These are phyloP conservation scores for Fistulinella prunicolor DNA, from an alignment of 768 basidiomycete genomes.

Conservation along the genomic window DNA sequence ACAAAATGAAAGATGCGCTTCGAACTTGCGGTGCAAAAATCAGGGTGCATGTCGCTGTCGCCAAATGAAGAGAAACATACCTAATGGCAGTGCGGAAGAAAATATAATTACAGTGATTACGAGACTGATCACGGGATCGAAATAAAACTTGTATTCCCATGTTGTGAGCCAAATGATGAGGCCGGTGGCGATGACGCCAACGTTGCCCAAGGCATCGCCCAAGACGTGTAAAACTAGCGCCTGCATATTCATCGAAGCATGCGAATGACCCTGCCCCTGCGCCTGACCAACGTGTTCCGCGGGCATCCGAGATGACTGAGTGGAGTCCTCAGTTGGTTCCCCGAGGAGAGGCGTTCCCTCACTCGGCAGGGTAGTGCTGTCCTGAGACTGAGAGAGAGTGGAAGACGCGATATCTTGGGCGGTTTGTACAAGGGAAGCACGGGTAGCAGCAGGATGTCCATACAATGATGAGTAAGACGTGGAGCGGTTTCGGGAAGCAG, in stretches of 20 bases:
- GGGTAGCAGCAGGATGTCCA: constrained; percentile 70
- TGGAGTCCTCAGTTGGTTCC: not conserved
- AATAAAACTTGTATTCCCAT: constrained; percentile 86
- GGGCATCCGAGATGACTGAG: constrained; percentile 11
- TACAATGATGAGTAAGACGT: constrained; percentile 62
- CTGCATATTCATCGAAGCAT: constrained; percentile 96
- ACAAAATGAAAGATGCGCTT: constrained; percentile 89
- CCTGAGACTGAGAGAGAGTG: constrained; percentile 2
- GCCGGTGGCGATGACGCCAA: constrained; percentile 95
- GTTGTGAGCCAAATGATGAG: constrained; percentile 89
- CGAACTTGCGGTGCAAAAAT: constrained; percentile 48
- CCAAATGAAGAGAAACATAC: constrained; percentile 37
- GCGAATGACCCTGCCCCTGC: constrained; percentile 38
- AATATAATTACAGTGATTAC: constrained; percentile 97
- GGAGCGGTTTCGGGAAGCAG: constrained; percentile 33
- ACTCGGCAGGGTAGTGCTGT: constrained; percentile 8
- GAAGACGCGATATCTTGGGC: constrained; percentile 73
- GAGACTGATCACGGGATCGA: constrained; percentile 89
- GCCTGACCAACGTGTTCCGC: constrained; percentile 10
- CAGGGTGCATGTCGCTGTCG: not conserved
- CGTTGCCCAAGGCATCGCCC: constrained; percentile 96
- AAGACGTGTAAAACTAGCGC: constrained; percentile 92
- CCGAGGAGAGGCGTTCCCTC: constrained; percentile 49
- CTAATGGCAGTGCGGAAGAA: constrained; percentile 89
- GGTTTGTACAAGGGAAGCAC: constrained; percentile 72